These are phyloP conservation scores for Poronia punctata DNA, from an alignment of 495 filamentous ascomycete genomes.

Conservation along the genomic window DNA sequence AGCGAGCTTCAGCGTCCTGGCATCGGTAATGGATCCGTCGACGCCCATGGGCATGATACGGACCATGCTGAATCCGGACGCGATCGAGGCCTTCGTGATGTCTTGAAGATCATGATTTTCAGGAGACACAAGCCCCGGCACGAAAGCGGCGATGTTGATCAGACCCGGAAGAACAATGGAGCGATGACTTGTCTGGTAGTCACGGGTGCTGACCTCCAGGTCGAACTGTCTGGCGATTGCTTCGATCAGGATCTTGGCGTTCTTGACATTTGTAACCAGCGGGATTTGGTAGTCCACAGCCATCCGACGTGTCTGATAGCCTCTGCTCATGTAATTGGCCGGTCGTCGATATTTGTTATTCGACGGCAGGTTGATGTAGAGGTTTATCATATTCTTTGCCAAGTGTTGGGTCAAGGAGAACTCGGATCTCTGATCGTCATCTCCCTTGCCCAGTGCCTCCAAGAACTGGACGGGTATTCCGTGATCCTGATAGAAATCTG, in stretches of 20 bases:
- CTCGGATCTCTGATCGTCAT: constrained; percentile 81
- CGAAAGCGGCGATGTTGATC: constrained; percentile 74
- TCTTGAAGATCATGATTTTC: constrained; percentile 62
- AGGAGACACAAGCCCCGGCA: constrained; percentile 60
- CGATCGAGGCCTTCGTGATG: constrained; percentile 68
- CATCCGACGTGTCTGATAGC: constrained; percentile 92
- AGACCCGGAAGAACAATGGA: constrained; percentile 69
- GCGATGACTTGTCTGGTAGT: constrained; percentile 84
- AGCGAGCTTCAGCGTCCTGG: constrained; percentile 64
- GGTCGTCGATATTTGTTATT: constrained; percentile 92
- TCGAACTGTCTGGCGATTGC: constrained; percentile 84
- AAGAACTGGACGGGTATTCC: constrained; percentile 85
- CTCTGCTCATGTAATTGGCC: constrained; percentile 96
- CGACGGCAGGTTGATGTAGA: constrained; percentile 98
- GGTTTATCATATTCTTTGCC: constrained; percentile 92
- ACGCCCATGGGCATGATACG: constrained; percentile 73
- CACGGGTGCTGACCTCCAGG: constrained; percentile 69
- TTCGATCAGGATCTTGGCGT: constrained; percentile 94
- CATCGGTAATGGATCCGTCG: constrained; percentile 65
- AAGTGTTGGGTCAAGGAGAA: constrained; percentile 94
- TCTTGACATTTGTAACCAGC: constrained; percentile 97
- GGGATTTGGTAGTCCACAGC: constrained; percentile 98
- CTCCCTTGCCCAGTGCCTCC: constrained; percentile 63
- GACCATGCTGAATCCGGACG: constrained; percentile 77
- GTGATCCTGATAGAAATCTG: constrained; percentile 90